Conservation (phyloP, 2,329 filamentous ascomycete species). For the Pezicula neosporulosa region DNA sequence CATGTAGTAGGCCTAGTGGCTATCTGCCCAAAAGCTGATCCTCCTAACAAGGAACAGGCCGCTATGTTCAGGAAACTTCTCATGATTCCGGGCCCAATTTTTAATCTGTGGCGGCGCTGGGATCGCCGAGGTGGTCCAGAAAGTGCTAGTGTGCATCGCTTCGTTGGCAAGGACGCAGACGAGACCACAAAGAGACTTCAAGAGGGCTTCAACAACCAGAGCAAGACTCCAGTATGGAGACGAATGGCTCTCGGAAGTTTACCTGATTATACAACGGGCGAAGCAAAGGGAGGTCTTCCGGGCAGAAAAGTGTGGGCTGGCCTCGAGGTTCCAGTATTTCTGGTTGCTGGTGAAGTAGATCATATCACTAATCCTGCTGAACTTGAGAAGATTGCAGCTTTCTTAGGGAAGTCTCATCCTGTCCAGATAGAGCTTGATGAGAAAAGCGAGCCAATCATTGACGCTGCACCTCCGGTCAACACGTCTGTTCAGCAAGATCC, state of each 20-base stretch:
- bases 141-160: slow-evolving; percentile 75
- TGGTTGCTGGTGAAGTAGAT: slow-evolving; percentile 77
- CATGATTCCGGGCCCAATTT: slow-evolving; percentile 66
- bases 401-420: slow-evolving; percentile 28
- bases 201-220: slow-evolving; percentile 76
- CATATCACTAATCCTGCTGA: slow-evolving; percentile 70
- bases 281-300: slow-evolving; percentile 61
- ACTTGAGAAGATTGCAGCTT: slow-evolving; percentile 60
- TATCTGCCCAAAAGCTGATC: slow-evolving; percentile 73
- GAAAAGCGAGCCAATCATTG: slow-evolving; percentile 36
- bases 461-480: slow-evolving; percentile 46
- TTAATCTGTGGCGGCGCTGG: slow-evolving; percentile 73
- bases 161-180: slow-evolving; percentile 67
- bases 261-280: slow-evolving; percentile 52
- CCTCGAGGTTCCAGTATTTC: slow-evolving; percentile 69
- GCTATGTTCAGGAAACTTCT: slow-evolving; percentile 54
- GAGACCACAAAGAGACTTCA: slow-evolving; percentile 65
- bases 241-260: slow-evolving; percentile 74
- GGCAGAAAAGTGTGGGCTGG: slow-evolving; percentile 69
- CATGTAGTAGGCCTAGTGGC: slow-evolving; percentile 74
- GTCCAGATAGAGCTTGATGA: slow-evolving; percentile 20
- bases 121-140: slow-evolving; percentile 75
- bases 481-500: slow-evolving; percentile 11
- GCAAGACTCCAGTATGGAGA: slow-evolving; percentile 76
- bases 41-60: slow-evolving; percentile 52